Conservation (phyloP, 495 filamentous ascomycete genomes). For the Annulohypoxylon bovei region DNA sequence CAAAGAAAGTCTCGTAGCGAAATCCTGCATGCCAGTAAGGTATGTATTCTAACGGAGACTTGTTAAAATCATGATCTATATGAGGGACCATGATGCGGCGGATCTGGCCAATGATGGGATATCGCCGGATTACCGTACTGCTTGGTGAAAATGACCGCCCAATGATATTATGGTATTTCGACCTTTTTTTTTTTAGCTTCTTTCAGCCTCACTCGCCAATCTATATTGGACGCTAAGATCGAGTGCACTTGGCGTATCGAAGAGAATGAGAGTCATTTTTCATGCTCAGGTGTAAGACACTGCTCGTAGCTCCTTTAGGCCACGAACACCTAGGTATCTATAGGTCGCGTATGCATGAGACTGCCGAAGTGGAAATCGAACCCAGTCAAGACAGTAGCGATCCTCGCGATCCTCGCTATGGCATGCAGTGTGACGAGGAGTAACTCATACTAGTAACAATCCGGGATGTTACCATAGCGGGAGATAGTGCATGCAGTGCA, state of each 20-base stretch:
- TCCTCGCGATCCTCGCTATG: neutral
- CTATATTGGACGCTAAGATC: neutral
- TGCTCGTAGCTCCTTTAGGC: neutral
- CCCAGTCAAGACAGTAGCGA: neutral
- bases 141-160: neutral
- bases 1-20: constrained; percentile 4
- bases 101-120: constrained; percentile 7
- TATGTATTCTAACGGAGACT: neutral
- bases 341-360: neutral
- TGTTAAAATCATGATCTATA: constrained; percentile 8
- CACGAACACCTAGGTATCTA: neutral
- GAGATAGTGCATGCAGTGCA: constrained; percentile 17
- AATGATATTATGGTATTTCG: neutral
- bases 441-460: neutral
- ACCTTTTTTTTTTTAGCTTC: too few relatives aligned
- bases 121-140: neutral
- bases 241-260: neutral
- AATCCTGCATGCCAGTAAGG: constrained; percentile 18
- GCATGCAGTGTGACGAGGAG: neutral
- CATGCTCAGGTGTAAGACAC: neutral
- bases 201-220: constrained; percentile 6
- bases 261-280: neutral
- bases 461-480: neutral
- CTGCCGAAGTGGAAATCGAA: neutral
- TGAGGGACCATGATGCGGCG: constrained; percentile 5